Percentiles rank a stretch among this genome's conserved stretches.
These are phyloP conservation scores for Paramecium caudatum DNA, from an alignment of 73 alveolate species.

Conservation along the genomic window DNA sequence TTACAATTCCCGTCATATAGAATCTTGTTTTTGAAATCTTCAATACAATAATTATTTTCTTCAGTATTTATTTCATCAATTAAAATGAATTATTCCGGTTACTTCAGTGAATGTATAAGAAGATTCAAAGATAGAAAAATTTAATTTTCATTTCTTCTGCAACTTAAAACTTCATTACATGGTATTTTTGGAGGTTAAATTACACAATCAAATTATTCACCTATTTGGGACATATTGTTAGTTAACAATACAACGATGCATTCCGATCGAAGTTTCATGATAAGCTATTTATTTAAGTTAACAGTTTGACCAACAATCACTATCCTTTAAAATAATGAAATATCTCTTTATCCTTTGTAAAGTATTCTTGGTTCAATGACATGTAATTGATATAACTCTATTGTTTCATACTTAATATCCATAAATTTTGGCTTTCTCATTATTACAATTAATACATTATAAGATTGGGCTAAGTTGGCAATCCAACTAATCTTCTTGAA, in stretches of 20 bases:
- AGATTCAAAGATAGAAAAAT: background rate
- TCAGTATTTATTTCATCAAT: background rate
- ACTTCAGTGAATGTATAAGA: background rate
- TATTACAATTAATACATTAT: slow-evolving; percentile 1
- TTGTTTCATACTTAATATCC: background rate
- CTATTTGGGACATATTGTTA: slow-evolving; percentile 1
- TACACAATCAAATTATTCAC: slow-evolving; percentile 22
- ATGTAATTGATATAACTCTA: background rate
- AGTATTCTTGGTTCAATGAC: background rate
- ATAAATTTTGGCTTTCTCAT: slow-evolving; percentile 14
- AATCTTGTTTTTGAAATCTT: background rate
- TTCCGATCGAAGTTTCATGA: slow-evolving; percentile 11
- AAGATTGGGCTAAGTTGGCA: slow-evolving; percentile 1
- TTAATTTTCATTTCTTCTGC: background rate
- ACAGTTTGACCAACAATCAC: background rate
- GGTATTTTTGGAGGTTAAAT: background rate
- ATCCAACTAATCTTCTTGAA: slow-evolving; percentile 41
- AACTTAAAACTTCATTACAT: background rate
- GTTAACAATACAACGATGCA: slow-evolving; percentile 24
- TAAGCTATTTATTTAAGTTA: background rate
- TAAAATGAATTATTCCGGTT: background rate
- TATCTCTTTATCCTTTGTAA: background rate
- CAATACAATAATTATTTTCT: background rate
- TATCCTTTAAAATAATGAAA: background rate
- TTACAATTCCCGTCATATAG: slow-evolving; percentile 2